These are phyloP conservation scores for Aureobasidium musti DNA, from an alignment of 2,329 filamentous ascomycete species.

Conservation along the genomic window DNA sequence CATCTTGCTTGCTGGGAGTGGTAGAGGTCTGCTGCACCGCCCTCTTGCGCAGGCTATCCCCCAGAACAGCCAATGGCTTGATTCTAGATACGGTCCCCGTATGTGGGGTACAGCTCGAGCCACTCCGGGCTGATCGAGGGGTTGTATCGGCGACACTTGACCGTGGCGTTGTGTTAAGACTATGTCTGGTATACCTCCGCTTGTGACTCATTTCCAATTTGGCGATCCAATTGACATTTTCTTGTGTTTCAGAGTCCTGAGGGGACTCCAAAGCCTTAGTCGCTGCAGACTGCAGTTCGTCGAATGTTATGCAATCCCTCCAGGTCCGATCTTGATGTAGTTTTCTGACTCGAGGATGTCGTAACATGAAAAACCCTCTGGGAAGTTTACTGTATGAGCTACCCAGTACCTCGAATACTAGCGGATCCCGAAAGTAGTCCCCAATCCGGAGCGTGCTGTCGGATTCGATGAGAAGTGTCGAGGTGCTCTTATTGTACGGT, in stretches of 20 bases:
- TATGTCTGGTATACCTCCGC: slow-evolving; percentile 38
- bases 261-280: slow-evolving; percentile 56
- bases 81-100: background rate
- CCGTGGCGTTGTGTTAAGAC: slow-evolving; percentile 32
- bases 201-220: slow-evolving; percentile 54
- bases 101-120: background rate
- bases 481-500: slow-evolving; percentile 35
- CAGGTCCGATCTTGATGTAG: slow-evolving; percentile 74
- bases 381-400: slow-evolving; percentile 74
- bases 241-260: slow-evolving; percentile 58
- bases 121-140: slow-evolving; percentile 13
- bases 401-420: slow-evolving; percentile 78
- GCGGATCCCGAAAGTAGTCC: slow-evolving; percentile 65
- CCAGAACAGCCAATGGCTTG: slow-evolving; percentile 1
- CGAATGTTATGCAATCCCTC: slow-evolving; percentile 67
- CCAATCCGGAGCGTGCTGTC: slow-evolving; percentile 41
- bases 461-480: slow-evolving; percentile 34
- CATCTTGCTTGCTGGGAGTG: background rate
- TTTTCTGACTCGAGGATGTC: slow-evolving; percentile 76
- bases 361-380: slow-evolving; percentile 70
- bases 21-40: background rate
- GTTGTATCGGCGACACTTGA: slow-evolving; percentile 26
- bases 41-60: too few relatives aligned
- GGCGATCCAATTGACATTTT: slow-evolving; percentile 62
- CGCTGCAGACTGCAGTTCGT: slow-evolving; percentile 69